Evolutionary conservation across 1,139 yeast genomes (phyloP), one percentile per base, ranked within the genome.

Genomic region (Nadsonia starkeyi-henricii): DNA sequence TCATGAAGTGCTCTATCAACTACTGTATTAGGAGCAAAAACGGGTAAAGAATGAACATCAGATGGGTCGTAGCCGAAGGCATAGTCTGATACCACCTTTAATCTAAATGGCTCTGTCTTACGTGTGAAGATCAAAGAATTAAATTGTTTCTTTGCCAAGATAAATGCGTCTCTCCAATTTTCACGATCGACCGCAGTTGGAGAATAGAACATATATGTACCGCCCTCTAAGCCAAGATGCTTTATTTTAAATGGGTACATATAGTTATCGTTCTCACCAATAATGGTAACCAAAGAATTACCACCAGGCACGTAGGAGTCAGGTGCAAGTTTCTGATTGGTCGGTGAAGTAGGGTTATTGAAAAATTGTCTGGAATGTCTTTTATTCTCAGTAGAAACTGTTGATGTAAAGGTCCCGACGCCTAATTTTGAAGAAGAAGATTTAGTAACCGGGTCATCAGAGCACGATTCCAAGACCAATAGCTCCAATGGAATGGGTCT

Each of bases 11-110:
- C 76, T 4, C 71, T 62, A 53, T 79, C 80, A 20, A 84, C 62
- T 1, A 81, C 83, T 33, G 85, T 85, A 18, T 75, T 73, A n/a
- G 76, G 72, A 0, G 81, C 73, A 50, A 78, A 74, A 1, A 80
- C 68, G 2, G 84, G 88, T 44, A 83, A 61, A 54, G 77, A 78
- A 0, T 84, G 75, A n/a, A 73, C 69, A 47, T 71, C 74, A 9
- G 70, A 64, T 5, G 69, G 72, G 20, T 79, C 84, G 60, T 82
- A 84, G 1, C 79, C 82, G 64, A 85, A 85, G 49, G 74, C 74
- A 30, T 75, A 70, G 54, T 79, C 81, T 8, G 84, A 70, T 12
- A 85, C 61, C 13, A 77, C 69, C 36, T 68, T 65, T 21, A 83
- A 60, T 9, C 67, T 59, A 58, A 80, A 81, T 0, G 86, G 82